phyloP scores from a whole-genome alignment of 495 filamentous ascomycete genomes.

The Jackrogersella multiformis region DNA sequence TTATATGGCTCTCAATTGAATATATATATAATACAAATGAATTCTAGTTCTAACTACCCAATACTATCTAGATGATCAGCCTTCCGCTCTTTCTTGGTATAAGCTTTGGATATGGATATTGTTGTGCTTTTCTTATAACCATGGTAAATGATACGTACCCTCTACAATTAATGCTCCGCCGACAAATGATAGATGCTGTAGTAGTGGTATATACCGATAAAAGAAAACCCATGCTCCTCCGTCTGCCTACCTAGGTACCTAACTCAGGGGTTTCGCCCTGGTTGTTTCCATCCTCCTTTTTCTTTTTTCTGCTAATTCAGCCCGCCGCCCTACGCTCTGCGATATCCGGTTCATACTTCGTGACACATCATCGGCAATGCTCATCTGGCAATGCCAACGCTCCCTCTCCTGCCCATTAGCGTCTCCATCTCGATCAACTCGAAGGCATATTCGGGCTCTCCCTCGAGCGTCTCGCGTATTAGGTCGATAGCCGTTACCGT shows the following conservation, averaged over 20 bases:
- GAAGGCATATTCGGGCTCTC: constrained; percentile 46
- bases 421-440: constrained; percentile 45
- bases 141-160: neutral
- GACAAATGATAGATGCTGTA: constrained; percentile 1
- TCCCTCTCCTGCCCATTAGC: constrained; percentile 41
- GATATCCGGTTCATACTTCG: neutral
- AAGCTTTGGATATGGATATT: neutral
- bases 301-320: neutral
- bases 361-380: constrained; percentile 17
- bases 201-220: neutral
- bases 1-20: no score
- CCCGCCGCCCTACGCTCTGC: constrained; percentile 1
- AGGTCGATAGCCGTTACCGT: constrained; percentile 41
- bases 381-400: constrained; percentile 39
- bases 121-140: neutral
- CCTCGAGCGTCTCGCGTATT: constrained; percentile 45
- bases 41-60: no score
- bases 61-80: neutral
- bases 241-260: neutral
- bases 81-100: neutral
- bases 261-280: neutral
- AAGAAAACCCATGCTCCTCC: neutral
- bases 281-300: neutral
- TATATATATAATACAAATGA: no score
- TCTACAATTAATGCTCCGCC: constrained; percentile 1